Conservation (phyloP, 78 protist species). For the Creolimax fragrantissima region DNA sequence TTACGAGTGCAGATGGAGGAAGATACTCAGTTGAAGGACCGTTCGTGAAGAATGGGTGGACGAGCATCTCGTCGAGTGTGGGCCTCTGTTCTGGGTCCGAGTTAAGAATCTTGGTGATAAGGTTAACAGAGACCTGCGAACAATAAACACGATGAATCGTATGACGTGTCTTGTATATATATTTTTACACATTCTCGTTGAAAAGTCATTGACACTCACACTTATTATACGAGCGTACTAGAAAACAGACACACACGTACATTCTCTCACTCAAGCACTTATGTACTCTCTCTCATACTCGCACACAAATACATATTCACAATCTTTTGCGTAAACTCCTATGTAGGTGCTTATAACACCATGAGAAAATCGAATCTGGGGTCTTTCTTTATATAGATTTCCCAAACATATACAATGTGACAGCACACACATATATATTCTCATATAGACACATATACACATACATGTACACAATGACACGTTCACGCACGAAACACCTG, state of each 20-base stretch:
- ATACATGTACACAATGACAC: neutral
- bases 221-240: neutral
- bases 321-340: no score
- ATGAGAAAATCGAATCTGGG: no score
- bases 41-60: conserved; percentile 18
- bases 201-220: no score
- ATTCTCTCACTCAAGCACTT: neutral
- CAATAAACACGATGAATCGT: neutral
- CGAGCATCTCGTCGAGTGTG: conserved; percentile 5
- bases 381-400: no score
- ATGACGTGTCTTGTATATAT: neutral
- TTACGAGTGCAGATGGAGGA: neutral
- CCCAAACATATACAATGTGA: neutral
- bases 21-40: neutral
- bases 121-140: conserved; percentile 43
- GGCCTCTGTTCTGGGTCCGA: conserved; percentile 56
- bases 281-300: no score
- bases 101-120: conserved; percentile 66
- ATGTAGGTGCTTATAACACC: no score
- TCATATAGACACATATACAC: neutral
- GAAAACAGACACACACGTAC: neutral
- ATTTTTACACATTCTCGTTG: neutral
- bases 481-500: neutral
- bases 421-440: neutral
- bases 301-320: no score